Evolutionary conservation across 179 eudicot species (phyloP).

Genomic region (Corrigiola litoralis): DNA sequence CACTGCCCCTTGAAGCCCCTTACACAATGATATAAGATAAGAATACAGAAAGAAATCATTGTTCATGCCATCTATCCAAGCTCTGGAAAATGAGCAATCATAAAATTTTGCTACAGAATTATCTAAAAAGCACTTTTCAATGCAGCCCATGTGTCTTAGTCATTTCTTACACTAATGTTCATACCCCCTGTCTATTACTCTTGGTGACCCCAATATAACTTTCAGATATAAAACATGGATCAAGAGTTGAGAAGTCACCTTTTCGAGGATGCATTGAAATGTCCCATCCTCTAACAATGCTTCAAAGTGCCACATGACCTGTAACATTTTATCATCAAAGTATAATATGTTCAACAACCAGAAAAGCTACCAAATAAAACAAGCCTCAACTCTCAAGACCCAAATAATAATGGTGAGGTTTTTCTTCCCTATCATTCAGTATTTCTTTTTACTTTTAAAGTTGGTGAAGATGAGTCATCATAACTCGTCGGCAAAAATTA

Average conservation of each 20-base stretch:
- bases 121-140: conserved; percentile 14
- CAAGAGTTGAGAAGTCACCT: conserved; percentile 27
- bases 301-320: conserved; percentile 24
- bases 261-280: conserved; percentile 18
- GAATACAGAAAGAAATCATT: conserved; percentile 25
- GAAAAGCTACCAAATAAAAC: conserved; percentile 12
- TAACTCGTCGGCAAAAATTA: not conserved
- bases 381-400: conserved; percentile 6
- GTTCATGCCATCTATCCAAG: conserved; percentile 21
- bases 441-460: not conserved
- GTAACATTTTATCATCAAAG: conserved; percentile 17
- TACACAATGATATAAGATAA: conserved; percentile 13
- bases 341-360: conserved; percentile 17
- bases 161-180: conserved; percentile 25
- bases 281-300: conserved; percentile 24
- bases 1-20: conserved; percentile 9
- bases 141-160: conserved; percentile 32
- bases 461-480: conserved; percentile 8
- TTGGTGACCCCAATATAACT: conserved; percentile 25
- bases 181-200: conserved; percentile 22
- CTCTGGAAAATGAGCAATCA: conserved; percentile 27
- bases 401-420: not conserved
- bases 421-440: conserved; percentile 1
- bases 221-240: conserved; percentile 15
- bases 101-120: conserved; percentile 13